Base-by-base conservation (phyloP, 805 yeast genomes). In the Osmozyma mogii region DNA sequence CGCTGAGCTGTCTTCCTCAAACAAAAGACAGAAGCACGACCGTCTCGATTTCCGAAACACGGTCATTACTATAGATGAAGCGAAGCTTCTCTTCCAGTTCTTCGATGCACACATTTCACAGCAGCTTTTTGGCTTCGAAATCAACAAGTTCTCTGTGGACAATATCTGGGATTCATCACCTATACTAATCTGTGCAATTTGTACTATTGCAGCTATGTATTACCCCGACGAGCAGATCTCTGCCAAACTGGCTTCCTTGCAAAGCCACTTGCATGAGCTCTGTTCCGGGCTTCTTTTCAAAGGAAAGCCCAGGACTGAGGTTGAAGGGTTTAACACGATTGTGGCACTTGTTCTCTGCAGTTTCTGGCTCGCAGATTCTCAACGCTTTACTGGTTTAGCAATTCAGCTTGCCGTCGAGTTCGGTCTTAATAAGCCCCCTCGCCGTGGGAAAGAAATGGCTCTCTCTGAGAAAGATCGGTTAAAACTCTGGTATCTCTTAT, bases 351-450 rank as follows among this genome's bases (percentile, higher is more conserved):
- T 78, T 24, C 65, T 78, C 15, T 76, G 81, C 38, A 78, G 82
- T 27, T 74, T 78, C 43, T 78, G 84, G 84, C 62, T 78, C 27
- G 69, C 78, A 13, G 68, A 77, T 37, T 67, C 72, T 11, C 81
- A 74, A 43, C 65, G 75, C 70, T 75, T 76, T 42, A 73, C 81
- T 1, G 80, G 83, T 0, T 45, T 78, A 27, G 84, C 84, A 0
- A 45, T 78, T n/a, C 83, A 78, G 43, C 49, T 78, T 16, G 83
- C 84, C 1, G 68, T 69, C 33, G 73, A 66, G 29, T 57, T 70
- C 37, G 68, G 70, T 4, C 43, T 74, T 18, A 69, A 65, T 44
- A 42, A 48, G 14, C 57, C 61, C 9, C 32, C 28, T 18, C 40
- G 36, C 3, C 21, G 3, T 3, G 12, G 9, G 10, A 11, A 4